These are phyloP conservation scores for Phragmites australis DNA, from an alignment of 176 grass and related monocot genomes.

Conservation along the genomic window DNA sequence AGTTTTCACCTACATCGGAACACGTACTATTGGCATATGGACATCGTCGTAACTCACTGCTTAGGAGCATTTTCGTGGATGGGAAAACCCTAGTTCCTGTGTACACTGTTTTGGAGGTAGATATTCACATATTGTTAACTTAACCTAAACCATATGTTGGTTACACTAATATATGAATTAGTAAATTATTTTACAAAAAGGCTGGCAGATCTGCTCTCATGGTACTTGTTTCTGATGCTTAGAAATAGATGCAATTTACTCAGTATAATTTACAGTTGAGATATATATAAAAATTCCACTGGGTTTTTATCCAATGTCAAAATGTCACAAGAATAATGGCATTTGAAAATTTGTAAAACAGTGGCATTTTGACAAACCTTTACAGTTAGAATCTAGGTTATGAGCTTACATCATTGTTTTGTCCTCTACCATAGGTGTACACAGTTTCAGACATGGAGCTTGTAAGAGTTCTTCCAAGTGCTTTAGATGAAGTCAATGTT, in stretches of 20 bases:
- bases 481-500: constrained; percentile 78
- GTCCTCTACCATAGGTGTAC: constrained; percentile 57
- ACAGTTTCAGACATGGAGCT: constrained; percentile 96
- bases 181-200: not conserved
- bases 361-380: no score
- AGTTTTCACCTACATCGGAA: constrained; percentile 98
- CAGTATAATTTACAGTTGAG: not conserved
- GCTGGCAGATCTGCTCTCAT: not conserved
- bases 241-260: not conserved
- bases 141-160: not conserved
- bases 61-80: constrained; percentile 85
- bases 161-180: constrained; percentile 1
- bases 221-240: constrained; percentile 15
- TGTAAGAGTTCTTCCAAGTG: constrained; percentile 60
- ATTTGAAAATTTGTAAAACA: not conserved
- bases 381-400: not conserved
- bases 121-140: constrained; percentile 13
- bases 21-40: constrained; percentile 98
- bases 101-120: constrained; percentile 97
- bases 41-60: constrained; percentile 83
- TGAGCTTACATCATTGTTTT: not conserved
- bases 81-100: constrained; percentile 73
- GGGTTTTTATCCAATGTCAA: not conserved
- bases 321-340: not conserved
- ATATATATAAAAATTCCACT: not conserved